Evolutionary conservation across 345 rosid genomes (phyloP).

Genomic region (Boechera divaricarpa): DNA sequence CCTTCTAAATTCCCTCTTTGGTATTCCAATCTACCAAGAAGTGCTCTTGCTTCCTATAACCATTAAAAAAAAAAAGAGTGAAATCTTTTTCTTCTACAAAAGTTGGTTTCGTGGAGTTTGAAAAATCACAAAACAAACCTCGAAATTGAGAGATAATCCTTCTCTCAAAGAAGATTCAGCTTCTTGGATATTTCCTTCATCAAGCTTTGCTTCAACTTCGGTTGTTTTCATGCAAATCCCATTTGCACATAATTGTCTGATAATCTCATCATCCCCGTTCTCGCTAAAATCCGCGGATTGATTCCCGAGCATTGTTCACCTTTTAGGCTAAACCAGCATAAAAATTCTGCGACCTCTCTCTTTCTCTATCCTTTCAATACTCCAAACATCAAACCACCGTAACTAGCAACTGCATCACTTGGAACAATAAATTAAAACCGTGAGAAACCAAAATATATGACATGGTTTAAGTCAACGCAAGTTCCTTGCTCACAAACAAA

Average conservation of each 20-base stretch:
- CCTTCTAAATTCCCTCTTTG: slow-evolving; percentile 95
- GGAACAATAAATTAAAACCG: neutral
- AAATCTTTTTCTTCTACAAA: neutral
- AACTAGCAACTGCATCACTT: slow-evolving; percentile 42
- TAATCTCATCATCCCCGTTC: slow-evolving; percentile 42
- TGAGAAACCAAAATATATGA: neutral
- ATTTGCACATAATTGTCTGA: slow-evolving; percentile 68
- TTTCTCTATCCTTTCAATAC: slow-evolving; percentile 11
- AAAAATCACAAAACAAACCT: slow-evolving; percentile 50
- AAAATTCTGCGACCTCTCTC: neutral
- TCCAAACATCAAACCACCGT: slow-evolving; percentile 33
- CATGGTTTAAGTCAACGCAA: slow-evolving; percentile 9
- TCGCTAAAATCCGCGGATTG: slow-evolving; percentile 51
- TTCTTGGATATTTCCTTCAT: slow-evolving; percentile 86
- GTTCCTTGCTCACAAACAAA: slow-evolving; percentile 12
- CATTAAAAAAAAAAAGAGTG: neutral
- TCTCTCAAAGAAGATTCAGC: slow-evolving; percentile 93
- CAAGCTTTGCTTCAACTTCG: slow-evolving; percentile 91
- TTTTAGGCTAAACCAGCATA: neutral
- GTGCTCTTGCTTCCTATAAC: slow-evolving; percentile 91
- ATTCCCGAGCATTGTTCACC: slow-evolving; percentile 46
- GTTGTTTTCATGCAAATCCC: slow-evolving; percentile 67
- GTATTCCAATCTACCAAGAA: slow-evolving; percentile 91
- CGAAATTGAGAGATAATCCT: slow-evolving; percentile 83
- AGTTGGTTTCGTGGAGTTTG: neutral